Base-by-base conservation (phyloP, 768 basidiomycete species). In the Boletus reticuloceps region DNA sequence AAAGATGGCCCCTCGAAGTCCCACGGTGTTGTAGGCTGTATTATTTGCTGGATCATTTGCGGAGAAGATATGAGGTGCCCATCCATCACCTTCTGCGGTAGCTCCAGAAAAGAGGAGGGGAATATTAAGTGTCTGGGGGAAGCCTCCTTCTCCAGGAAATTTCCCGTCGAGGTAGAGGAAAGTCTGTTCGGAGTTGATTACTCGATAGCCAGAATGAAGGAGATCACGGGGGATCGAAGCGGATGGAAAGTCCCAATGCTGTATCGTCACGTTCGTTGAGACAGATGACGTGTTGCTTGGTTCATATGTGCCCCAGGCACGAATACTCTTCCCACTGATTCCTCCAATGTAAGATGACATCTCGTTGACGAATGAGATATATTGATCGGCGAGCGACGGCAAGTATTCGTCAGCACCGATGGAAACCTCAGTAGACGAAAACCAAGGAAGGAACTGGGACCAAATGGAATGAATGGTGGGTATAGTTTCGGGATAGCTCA, bases 381-480 rank as follows among this genome's bases (percentile, higher is more conserved):
- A 79, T 45, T 72, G 74, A 47, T 77, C 66, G 3, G 75, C 77
- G 10, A 77, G 61, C 7, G 66, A 59, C 9, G 70, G 38, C 11
- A 58, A 54, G 54, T 78, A 79, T 62, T 79, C 76, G 50, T 79
- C 77, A 25, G 76, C 76, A 13, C 78, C 78, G 37, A 80, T 78
- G 9, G 76, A 77, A 19, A 80, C 75, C 51, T 79, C 75, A 11
- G 62, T 45, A 49, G 72, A 63, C 19, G 73, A 57, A 57, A 74
- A 75, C 74, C 74, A 75, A 1, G 74, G 70, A 25, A 77, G 65
- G 53, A 72, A 64, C 53, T 75, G 74, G 19, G 72, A 63, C 78
- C 77, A 79, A 17, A 79, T 71, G 9, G 70, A 65, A 54, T 78
- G 71, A 41, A 79, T 65, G 0, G 74, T 75, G 11, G 75, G 76